These are phyloP conservation scores for Fonsecaea erecta DNA, from an alignment of 2,329 filamentous ascomycete genomes.

Conservation along the genomic window DNA sequence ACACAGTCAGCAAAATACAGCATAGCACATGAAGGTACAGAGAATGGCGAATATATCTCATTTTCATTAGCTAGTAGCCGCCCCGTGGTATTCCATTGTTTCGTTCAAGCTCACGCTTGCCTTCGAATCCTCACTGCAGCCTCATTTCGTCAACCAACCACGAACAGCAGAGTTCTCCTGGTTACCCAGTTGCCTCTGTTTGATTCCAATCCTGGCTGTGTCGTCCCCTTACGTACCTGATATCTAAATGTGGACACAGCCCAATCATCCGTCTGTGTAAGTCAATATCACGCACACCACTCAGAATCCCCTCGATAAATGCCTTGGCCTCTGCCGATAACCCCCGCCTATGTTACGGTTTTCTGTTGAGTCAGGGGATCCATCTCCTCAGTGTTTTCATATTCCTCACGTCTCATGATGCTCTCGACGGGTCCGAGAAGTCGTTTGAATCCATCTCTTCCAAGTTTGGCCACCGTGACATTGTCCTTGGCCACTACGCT, in stretches of 20 bases:
- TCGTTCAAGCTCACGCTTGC: background rate
- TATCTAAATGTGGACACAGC: background rate
- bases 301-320: background rate
- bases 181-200: background rate
- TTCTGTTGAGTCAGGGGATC: slow-evolving; percentile 38
- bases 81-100: slow-evolving; percentile 1
- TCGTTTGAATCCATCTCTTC: slow-evolving; percentile 93
- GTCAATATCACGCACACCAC: background rate
- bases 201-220: background rate
- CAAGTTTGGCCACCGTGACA: slow-evolving; percentile 89
- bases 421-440: slow-evolving; percentile 90
- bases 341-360: slow-evolving; percentile 44
- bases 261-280: background rate
- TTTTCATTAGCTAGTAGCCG: slow-evolving; percentile 5
- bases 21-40: background rate
- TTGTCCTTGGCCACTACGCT: slow-evolving; percentile 83
- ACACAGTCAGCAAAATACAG: background rate
- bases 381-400: slow-evolving; percentile 40
- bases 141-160: background rate
- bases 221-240: background rate
- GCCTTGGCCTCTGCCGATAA: no score
- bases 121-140: background rate
- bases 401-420: slow-evolving; percentile 77
- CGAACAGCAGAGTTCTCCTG: background rate
- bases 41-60: background rate